phyloP scores from a whole-genome alignment of 2,329 filamentous ascomycete species.

The Fusarium devonianum region DNA sequence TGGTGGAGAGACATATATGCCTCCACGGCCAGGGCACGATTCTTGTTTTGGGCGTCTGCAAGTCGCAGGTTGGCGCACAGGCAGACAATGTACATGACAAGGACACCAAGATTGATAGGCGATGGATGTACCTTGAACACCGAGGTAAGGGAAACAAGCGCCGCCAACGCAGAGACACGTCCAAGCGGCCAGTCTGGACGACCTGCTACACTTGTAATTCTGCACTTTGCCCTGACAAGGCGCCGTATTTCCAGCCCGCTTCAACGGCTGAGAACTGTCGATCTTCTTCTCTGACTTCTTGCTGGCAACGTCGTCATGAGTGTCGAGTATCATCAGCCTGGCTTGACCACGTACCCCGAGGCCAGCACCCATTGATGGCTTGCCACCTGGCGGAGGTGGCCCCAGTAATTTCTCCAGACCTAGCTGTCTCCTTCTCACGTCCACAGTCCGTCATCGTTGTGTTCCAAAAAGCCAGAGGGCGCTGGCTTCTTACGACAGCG shows the following conservation, averaged over 20 bases:
- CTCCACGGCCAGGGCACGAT: too few relatives aligned
- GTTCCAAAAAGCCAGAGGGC: constrained; percentile 15
- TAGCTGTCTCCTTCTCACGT: constrained; percentile 12
- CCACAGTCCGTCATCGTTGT: neutral
- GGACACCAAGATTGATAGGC: neutral
- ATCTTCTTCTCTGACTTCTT: neutral
- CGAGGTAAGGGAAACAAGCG: constrained; percentile 34
- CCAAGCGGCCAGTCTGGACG: constrained; percentile 18
- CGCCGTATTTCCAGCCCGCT: neutral
- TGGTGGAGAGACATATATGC: constrained; percentile 27
- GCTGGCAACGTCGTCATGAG: constrained; percentile 1
- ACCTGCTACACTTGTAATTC: constrained; percentile 12
- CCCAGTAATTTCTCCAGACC: constrained; percentile 28
- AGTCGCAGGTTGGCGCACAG: constrained; percentile 36
- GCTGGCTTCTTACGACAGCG: constrained; percentile 20
- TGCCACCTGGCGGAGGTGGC: constrained; percentile 37
- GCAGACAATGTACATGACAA: constrained; percentile 12
- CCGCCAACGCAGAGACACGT: constrained; percentile 18
- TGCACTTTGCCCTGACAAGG: constrained; percentile 8
- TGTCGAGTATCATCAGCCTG: constrained; percentile 1
- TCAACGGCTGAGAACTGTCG: constrained; percentile 13
- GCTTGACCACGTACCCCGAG: constrained; percentile 3
- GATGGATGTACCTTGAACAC: constrained; percentile 17
- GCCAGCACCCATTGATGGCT: constrained; percentile 28
- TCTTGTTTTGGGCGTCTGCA: constrained; percentile 27